Evolutionary conservation across 2,329 filamentous ascomycete genomes (phyloP).

Genomic region (Trichophyton simii): DNA sequence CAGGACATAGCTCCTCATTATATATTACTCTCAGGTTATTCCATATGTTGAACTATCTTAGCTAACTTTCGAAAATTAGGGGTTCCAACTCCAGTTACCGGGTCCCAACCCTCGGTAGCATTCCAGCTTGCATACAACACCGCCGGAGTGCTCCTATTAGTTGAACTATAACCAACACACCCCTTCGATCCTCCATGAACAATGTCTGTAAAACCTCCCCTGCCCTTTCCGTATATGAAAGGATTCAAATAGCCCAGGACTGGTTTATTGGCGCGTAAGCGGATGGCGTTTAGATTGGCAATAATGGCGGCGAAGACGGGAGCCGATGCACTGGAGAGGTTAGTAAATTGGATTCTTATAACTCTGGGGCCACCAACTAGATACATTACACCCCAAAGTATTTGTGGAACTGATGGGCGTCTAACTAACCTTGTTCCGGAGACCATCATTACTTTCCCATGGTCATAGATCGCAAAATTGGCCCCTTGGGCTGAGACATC

Average conservation of each 20-base stretch:
- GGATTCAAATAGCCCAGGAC: slow-evolving; percentile 50
- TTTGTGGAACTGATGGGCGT: too few species aligned
- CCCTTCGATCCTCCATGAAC: slow-evolving; percentile 35
- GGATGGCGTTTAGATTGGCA: slow-evolving; percentile 51
- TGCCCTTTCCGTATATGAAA: slow-evolving; percentile 42
- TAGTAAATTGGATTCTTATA: not conserved
- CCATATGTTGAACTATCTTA: not conserved
- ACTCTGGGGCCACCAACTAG: too few species aligned
- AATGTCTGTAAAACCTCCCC: slow-evolving; percentile 39
- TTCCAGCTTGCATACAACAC: slow-evolving; percentile 40
- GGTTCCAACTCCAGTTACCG: slow-evolving; percentile 35
- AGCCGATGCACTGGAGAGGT: slow-evolving; percentile 38
- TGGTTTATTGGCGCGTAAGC: slow-evolving; percentile 42
- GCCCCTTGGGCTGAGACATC: slow-evolving; percentile 48
- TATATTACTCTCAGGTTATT: not conserved
- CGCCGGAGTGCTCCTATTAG: slow-evolving; percentile 25
- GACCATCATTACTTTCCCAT: slow-evolving; percentile 27
- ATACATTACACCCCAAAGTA: too few species aligned
- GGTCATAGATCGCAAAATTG: slow-evolving; percentile 29
- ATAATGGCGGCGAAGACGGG: slow-evolving; percentile 54
- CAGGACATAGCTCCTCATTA: not conserved
- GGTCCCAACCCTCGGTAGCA: slow-evolving; percentile 40
- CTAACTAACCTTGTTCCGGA: slow-evolving; percentile 35
- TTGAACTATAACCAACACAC: slow-evolving; percentile 31
- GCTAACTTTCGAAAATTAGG: slow-evolving; percentile 17